Evolutionary conservation across 2,329 filamentous ascomycete genomes (phyloP), one percentile per base, ranked within the genome.

Genomic region (Ilyonectria destructans): DNA sequence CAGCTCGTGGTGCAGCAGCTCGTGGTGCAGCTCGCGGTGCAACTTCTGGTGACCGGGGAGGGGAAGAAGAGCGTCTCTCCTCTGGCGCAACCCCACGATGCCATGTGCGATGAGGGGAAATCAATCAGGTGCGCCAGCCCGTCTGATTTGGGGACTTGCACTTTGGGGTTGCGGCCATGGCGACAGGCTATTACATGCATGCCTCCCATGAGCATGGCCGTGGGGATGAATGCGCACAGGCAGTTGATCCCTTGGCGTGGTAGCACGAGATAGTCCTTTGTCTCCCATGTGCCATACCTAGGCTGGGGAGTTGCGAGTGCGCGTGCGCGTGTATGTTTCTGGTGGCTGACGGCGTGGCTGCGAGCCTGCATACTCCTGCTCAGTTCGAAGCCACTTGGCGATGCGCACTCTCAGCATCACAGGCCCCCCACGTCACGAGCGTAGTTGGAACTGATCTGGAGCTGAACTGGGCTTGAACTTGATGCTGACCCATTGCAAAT

Each of bases 221-320:
- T 43, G 21, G 45, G 33, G 62, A 58, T 61, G 57, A 62, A 64
- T 29, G 58, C 31, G 46, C 56, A 58, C 40, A 46, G 61, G 51
- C 62, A 57, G 40, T 56, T 37, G 31, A 45, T 33, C n/a, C 21
- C 43, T 17, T 56, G 31, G 54, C 35, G 46, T 45, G 62, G 37
- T 23, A 26, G 31, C 48, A 40, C 35, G 58, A 55, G 56, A 58
- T 33, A 15, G 60, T 26, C 56, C 48, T 70, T 58, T 68, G 51
- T 61, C 46, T 74, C 68, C 65, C 68, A 72, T 70, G 63, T 71
- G 68, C 63, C 63, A 57, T 52, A 52, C 58, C 62, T 46, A 54
- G 37, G 31, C 8, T 62, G 31, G 56, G 46, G 46, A 63, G 55
- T 26, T 26, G 26, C 5, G 26, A 26, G 31, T 54, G 40, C 29